Evolutionary conservation across 2,329 filamentous ascomycete genomes (phyloP).

Genomic region (Verticillium klebahnii): DNA sequence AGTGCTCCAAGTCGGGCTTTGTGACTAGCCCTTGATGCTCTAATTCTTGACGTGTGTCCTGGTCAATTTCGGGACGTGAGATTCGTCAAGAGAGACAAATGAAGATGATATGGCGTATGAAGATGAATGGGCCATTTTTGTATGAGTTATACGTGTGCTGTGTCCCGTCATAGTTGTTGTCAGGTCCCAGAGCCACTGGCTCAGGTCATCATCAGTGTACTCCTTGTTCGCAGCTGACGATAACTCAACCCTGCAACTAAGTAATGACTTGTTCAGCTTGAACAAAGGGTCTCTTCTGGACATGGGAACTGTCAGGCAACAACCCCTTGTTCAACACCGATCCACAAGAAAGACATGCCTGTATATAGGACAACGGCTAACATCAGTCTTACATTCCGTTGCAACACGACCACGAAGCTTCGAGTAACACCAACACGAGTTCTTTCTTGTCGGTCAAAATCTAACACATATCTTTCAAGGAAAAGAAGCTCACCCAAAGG

Average conservation of each 20-base stretch:
- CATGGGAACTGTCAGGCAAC: neutral
- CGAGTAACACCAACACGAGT: neutral
- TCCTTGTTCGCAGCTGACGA: neutral
- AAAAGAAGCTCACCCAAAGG: neutral
- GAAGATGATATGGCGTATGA: neutral
- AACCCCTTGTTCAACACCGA: neutral
- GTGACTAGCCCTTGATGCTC: no score
- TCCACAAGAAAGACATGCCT: neutral
- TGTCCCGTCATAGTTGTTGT: neutral
- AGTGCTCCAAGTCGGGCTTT: no score
- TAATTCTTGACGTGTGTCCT: no score
- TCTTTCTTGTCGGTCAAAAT: neutral
- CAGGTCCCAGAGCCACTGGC: neutral
- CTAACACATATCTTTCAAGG: neutral
- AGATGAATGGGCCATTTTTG: neutral
- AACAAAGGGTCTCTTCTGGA: neutral
- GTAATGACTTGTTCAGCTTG: neutral
- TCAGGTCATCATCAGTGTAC: neutral
- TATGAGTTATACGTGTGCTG: neutral
- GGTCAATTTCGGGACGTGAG: no score
- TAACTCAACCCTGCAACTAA: neutral
- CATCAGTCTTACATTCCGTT: neutral
- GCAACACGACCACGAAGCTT: neutral
- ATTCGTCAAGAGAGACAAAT: no score
- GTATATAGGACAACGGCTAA: neutral